Conservation (phyloP, 2,329 filamentous ascomycete species). For the Cercospora zeae-maydis region DNA sequence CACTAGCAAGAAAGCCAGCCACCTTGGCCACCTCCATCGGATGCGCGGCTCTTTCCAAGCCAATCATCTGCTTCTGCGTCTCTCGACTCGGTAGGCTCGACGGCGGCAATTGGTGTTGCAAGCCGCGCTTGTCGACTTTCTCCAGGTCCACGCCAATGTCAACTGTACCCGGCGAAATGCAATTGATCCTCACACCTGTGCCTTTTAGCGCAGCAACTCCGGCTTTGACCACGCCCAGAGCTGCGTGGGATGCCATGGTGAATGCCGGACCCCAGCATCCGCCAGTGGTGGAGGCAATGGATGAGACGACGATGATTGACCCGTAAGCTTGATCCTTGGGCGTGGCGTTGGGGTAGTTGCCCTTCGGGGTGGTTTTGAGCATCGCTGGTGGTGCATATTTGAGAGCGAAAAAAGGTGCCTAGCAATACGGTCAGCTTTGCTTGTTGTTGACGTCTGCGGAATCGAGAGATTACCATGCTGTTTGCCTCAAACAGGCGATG, state of each 20-base stretch:
- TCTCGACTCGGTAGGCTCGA: slow-evolving; percentile 51
- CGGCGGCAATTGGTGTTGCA: slow-evolving; percentile 55
- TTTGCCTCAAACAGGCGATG: slow-evolving; percentile 59
- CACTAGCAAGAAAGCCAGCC: slow-evolving; percentile 60
- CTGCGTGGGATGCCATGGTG: slow-evolving; percentile 59
- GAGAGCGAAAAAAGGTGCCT: slow-evolving; percentile 57
- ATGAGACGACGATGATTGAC: slow-evolving; percentile 59
- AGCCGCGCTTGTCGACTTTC: slow-evolving; percentile 50
- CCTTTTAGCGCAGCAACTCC: slow-evolving; percentile 58
- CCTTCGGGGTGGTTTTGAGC: slow-evolving; percentile 55
- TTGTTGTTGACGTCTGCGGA: no score
- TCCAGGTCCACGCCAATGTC: slow-evolving; percentile 48
- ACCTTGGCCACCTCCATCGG: slow-evolving; percentile 59
- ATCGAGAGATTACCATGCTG: slow-evolving; percentile 39
- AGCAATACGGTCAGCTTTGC: slow-evolving; percentile 32
- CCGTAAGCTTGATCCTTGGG: slow-evolving; percentile 60
- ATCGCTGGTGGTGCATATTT: slow-evolving; percentile 64
- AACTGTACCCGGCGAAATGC: slow-evolving; percentile 47
- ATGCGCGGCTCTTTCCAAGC: slow-evolving; percentile 56
- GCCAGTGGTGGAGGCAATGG: slow-evolving; percentile 55
- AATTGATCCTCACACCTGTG: slow-evolving; percentile 58
- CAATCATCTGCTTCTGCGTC: slow-evolving; percentile 51
- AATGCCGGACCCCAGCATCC: slow-evolving; percentile 60
- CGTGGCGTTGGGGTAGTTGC: slow-evolving; percentile 58
- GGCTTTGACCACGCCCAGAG: slow-evolving; percentile 57